Percentiles rank a stretch among this genome's conserved stretches.
Conservation (phyloP, 495 filamentous ascomycete species). For the Hypoxylon perforatum region DNA sequence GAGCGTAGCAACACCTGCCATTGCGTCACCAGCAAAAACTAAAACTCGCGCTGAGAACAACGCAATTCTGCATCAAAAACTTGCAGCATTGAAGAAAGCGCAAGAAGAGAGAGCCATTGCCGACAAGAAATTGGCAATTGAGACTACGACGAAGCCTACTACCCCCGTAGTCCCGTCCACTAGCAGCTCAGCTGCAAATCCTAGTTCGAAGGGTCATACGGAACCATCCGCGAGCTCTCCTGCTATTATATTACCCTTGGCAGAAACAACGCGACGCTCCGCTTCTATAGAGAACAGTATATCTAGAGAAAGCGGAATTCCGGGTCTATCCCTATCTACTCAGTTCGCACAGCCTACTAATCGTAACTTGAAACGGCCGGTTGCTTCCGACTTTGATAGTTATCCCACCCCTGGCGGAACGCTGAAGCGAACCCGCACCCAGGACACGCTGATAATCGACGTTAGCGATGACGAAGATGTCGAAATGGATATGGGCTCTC, state of each 20-base stretch:
- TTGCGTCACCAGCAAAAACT: constrained; percentile 37
- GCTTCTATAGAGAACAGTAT: constrained; percentile 21
- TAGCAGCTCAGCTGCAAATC: neutral
- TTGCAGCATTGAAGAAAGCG: constrained; percentile 59
- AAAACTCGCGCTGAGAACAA: constrained; percentile 58
- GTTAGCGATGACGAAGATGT: constrained; percentile 70
- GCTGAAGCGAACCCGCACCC: constrained; percentile 69
- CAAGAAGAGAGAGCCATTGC: constrained; percentile 52
- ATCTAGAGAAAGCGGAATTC: constrained; percentile 36
- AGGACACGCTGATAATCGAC: constrained; percentile 75
- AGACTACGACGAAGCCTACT: constrained; percentile 10
- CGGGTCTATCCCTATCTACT: constrained; percentile 38
- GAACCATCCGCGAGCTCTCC: constrained; percentile 3
- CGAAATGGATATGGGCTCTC: constrained; percentile 63
- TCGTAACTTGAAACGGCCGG: constrained; percentile 77
- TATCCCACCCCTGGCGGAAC: constrained; percentile 57
- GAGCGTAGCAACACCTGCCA: constrained; percentile 22
- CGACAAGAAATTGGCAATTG: constrained; percentile 38
- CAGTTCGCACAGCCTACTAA: constrained; percentile 25
- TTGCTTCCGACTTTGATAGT: constrained; percentile 82
- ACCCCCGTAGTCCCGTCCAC: constrained; percentile 2
- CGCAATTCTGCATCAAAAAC: constrained; percentile 57
- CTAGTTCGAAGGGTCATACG: neutral
- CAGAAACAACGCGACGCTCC: constrained; percentile 19
- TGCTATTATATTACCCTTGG: neutral